phyloP scores from a whole-genome alignment of 2,329 filamentous ascomycete species.

The Neurospora sp. region DNA sequence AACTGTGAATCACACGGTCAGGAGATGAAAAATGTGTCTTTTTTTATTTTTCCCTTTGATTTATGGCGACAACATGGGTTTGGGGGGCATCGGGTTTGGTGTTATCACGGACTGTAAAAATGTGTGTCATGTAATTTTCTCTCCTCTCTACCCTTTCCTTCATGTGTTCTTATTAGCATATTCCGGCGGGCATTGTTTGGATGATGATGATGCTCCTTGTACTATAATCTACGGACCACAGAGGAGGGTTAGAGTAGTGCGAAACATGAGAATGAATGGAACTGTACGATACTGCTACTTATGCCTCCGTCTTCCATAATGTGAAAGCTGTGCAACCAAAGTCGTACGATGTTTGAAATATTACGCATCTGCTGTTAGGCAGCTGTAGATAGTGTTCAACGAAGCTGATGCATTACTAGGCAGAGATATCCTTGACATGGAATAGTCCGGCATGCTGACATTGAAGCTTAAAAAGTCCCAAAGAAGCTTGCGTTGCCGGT shows the following conservation, averaged over 20 bases:
- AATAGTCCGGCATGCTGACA: neutral
- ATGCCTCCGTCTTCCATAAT: neutral
- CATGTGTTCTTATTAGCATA: slow-evolving; percentile 20
- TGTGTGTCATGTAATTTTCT: slow-evolving; percentile 27
- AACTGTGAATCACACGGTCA: neutral
- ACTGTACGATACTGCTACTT: slow-evolving; percentile 5
- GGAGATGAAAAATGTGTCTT: slow-evolving; percentile 9
- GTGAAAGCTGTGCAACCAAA: neutral
- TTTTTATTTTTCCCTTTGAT: slow-evolving; percentile 13
- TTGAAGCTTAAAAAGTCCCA: neutral
- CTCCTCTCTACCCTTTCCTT: slow-evolving; percentile 25
- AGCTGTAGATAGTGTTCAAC: neutral
- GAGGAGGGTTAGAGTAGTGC: slow-evolving; percentile 16
- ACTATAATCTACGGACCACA: slow-evolving; percentile 18
- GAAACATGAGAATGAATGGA: slow-evolving; percentile 7
- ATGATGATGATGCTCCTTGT: slow-evolving; percentile 14
- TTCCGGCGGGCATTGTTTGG: slow-evolving; percentile 11
- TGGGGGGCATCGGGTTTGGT: slow-evolving; percentile 40
- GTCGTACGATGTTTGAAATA: neutral
- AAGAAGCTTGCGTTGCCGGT: neutral
- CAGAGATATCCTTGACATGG: neutral
- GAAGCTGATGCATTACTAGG: neutral
- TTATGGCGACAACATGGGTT: slow-evolving; percentile 25
- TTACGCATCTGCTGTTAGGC: neutral
- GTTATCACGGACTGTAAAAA: slow-evolving; percentile 32